Evolutionary conservation across 2,329 filamentous ascomycete genomes (phyloP).

Genomic region (Ophiosphaerella korrae): DNA sequence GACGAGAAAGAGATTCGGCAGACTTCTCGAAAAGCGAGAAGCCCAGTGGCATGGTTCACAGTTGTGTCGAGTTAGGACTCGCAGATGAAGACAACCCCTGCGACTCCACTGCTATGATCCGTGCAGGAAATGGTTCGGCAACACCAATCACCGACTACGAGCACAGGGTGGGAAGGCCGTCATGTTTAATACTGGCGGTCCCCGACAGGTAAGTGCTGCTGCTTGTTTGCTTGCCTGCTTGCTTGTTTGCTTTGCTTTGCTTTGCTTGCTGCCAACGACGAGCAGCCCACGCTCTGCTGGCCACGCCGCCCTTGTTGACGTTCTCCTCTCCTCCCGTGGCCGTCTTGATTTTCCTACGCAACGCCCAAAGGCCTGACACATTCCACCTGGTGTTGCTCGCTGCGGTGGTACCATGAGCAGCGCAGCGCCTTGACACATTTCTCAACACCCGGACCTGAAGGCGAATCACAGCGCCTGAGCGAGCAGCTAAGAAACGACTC

Average conservation of each 20-base stretch:
- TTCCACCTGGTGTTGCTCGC: constrained; percentile 23
- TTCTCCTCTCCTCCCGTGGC: background rate
- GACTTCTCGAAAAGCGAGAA: constrained; percentile 26
- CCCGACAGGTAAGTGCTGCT: constrained; percentile 26
- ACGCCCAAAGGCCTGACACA: constrained; percentile 24
- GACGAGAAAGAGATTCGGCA: constrained; percentile 24
- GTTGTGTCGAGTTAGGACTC: constrained; percentile 34
- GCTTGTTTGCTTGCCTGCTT: constrained; percentile 12
- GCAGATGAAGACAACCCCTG: constrained; percentile 24
- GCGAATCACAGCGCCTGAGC: background rate
- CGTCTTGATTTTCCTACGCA: constrained; percentile 11
- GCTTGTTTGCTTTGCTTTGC: background rate
- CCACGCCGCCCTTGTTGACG: constrained; percentile 3
- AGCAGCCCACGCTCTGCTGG: constrained; percentile 1
- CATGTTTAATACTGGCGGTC: constrained; percentile 40
- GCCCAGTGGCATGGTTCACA: constrained; percentile 28
- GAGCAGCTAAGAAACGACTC: background rate
- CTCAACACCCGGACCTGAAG: background rate
- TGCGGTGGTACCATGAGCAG: constrained; percentile 37
- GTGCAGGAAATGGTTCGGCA: constrained; percentile 20
- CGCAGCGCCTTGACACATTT: constrained; percentile 6
- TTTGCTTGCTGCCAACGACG: constrained; percentile 13
- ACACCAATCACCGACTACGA: constrained; percentile 33
- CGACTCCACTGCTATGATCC: constrained; percentile 29
- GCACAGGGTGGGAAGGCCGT: constrained; percentile 18